These are phyloP conservation scores for Candida ponderosae DNA, from an alignment of 805 yeast genomes.

Conservation along the genomic window DNA sequence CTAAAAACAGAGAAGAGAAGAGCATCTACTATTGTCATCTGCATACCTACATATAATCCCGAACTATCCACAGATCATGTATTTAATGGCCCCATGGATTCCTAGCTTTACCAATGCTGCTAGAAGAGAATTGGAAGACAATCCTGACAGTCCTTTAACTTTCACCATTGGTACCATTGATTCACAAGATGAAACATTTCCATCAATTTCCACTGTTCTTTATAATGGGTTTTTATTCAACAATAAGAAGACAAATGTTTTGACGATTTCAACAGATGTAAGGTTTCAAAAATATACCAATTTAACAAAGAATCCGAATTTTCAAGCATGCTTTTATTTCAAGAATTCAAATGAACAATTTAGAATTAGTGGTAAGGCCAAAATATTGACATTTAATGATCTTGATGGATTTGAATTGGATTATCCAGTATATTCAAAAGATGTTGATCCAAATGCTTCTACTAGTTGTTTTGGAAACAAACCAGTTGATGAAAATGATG, in stretches of 20 bases:
- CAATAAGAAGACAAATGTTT: conserved; percentile 56
- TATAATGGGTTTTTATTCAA: conserved; percentile 69
- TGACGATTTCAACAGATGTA: conserved; percentile 65
- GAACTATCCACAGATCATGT: conserved; percentile 12
- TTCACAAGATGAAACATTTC: conserved; percentile 32
- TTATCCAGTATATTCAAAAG: conserved; percentile 24
- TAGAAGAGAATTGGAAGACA: conserved; percentile 33
- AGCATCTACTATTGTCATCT: no score
- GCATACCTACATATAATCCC: no score
- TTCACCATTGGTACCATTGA: conserved; percentile 69
- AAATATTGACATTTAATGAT: conserved; percentile 28
- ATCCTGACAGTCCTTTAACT: conserved; percentile 34
- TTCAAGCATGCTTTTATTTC: conserved; percentile 76
- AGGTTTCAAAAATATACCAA: conserved; percentile 59
- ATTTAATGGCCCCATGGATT: conserved; percentile 69
- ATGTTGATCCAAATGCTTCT: conserved; percentile 12
- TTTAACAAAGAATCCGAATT: conserved; percentile 36
- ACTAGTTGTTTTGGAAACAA: conserved; percentile 2
- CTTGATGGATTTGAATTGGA: conserved; percentile 5
- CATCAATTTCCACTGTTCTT: conserved; percentile 64
- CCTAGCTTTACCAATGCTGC: conserved; percentile 53
- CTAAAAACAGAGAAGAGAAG: no score
- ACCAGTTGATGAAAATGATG: conserved; percentile 1
- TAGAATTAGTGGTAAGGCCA: conserved; percentile 62
- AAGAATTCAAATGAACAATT: conserved; percentile 56